A percentile compares a stretch with the other conserved stretches of the same genome.
These are phyloP conservation scores for Clitocybe nebularis DNA, from an alignment of 1,284 basidiomycete genomes.

Conservation along the genomic window DNA sequence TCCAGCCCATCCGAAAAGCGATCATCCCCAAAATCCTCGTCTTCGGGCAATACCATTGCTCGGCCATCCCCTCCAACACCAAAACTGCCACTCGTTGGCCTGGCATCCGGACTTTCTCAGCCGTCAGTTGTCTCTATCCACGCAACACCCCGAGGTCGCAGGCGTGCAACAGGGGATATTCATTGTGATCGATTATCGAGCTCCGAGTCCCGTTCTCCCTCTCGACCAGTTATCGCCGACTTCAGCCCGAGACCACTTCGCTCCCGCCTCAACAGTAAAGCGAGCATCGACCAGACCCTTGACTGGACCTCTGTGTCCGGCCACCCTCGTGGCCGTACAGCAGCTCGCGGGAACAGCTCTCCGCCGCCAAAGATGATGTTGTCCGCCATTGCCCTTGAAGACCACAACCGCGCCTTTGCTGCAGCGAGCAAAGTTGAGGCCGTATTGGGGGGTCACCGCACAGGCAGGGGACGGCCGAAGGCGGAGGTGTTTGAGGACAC, in stretches of 20 bases:
- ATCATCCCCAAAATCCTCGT: conserved; percentile 41
- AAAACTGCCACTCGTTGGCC: conserved; percentile 35
- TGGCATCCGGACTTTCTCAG: conserved; percentile 19
- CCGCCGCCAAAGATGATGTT: conserved; percentile 43
- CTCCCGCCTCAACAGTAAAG: conserved; percentile 26
- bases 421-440: conserved; percentile 20
- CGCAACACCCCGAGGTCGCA: conserved; percentile 47
- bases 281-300: conserved; percentile 32
- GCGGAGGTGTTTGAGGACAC: conserved; percentile 44
- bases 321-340: conserved; percentile 38
- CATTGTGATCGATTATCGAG: too few relatives aligned
- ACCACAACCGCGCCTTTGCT: conserved; percentile 19
- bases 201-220: conserved; percentile 33
- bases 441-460: conserved; percentile 21
- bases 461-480: conserved; percentile 42
- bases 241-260: conserved; percentile 20
- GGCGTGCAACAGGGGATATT: conserved; percentile 34
- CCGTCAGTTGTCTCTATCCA: conserved; percentile 23
- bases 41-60: conserved; percentile 46
- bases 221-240: conserved; percentile 21
- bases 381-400: conserved; percentile 18
- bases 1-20: conserved; percentile 33
- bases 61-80: conserved; percentile 57
- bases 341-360: conserved; percentile 46
- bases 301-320: conserved; percentile 33